Evolutionary conservation across 169 alveolate genomes (phyloP).

Genomic region (Ichthyophthirius multifiliis): DNA sequence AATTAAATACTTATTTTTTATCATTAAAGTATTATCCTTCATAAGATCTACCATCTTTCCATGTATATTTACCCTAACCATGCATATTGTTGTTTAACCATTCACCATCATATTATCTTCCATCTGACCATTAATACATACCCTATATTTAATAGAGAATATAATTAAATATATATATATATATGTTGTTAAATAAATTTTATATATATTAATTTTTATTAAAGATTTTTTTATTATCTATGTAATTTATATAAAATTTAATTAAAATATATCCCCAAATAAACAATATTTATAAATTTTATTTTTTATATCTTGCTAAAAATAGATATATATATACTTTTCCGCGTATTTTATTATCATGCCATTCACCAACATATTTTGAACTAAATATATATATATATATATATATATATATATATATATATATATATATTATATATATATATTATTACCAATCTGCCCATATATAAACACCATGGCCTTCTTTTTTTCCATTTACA

Average conservation of each 20-base stretch:
- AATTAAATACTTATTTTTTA: slow-evolving; percentile 37
- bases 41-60: slow-evolving; percentile 63
- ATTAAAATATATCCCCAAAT: no score
- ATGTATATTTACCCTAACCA: slow-evolving; percentile 49
- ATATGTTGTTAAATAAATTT: background rate
- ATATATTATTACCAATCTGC: no score
- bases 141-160: background rate
- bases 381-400: slow-evolving; percentile 34
- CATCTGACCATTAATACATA: slow-evolving; percentile 18
- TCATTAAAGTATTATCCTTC: slow-evolving; percentile 51
- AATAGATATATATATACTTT: no score
- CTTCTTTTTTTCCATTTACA: no score
- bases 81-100: slow-evolving; percentile 15
- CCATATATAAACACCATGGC: no score
- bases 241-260: background rate
- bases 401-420: background rate
- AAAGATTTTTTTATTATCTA: background rate
- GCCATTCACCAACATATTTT: slow-evolving; percentile 65
- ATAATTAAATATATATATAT: background rate
- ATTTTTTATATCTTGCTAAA: no score
- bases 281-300: no score
- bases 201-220: no score
- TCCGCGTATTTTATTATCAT: slow-evolving; percentile 53
- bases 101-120: slow-evolving; percentile 22
- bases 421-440: no score